phyloP scores from a whole-genome alignment of 345 rosid genomes.

The Syzygium grande region DNA sequence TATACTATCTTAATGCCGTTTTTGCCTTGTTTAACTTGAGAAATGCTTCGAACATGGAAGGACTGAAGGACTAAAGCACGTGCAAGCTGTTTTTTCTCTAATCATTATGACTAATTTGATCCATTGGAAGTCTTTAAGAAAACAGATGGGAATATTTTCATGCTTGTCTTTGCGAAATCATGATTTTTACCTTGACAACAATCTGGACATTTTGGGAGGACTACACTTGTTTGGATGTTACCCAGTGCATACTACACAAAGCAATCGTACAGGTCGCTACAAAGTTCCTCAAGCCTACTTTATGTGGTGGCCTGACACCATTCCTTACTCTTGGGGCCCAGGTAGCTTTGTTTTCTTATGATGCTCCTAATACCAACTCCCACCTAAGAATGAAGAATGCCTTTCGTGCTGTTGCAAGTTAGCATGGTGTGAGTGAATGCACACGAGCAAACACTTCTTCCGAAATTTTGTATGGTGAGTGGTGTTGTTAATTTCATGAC shows the following conservation, averaged over 20 bases:
- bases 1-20: neutral
- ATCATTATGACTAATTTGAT: neutral
- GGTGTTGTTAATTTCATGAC: neutral
- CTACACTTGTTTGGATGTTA: constrained; percentile 80
- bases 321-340: constrained; percentile 53
- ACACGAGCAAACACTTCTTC: too few species aligned
- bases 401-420: neutral
- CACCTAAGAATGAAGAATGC: neutral
- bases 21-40: neutral
- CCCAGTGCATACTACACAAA: constrained; percentile 76
- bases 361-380: neutral
- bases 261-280: constrained; percentile 49
- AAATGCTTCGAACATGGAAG: neutral
- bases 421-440: neutral
- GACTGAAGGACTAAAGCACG: neutral
- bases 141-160: neutral
- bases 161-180: neutral
- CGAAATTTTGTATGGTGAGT: neutral
- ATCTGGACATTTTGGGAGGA: constrained; percentile 71
- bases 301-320: constrained; percentile 23
- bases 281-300: constrained; percentile 41
- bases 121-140: neutral
- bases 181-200: constrained; percentile 34
- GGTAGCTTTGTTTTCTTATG: constrained; percentile 25
- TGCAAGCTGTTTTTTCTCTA: neutral